phyloP scores from a whole-genome alignment of 2,329 filamentous ascomycete species.

The Alternaria solani region DNA sequence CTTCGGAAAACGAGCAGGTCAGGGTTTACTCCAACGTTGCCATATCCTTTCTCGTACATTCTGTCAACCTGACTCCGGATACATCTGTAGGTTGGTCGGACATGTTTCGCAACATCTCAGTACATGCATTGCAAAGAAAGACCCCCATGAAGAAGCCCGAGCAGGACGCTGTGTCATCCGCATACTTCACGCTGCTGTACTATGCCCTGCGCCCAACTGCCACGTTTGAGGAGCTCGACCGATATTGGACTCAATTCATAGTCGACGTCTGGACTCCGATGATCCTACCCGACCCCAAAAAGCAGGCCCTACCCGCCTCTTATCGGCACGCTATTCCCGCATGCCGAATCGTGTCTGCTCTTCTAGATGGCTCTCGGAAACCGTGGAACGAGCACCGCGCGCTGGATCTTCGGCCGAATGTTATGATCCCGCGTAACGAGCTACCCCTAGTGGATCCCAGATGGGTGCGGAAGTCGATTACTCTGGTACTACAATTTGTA shows the following conservation, averaged over 20 bases:
- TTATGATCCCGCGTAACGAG: slow-evolving; percentile 68
- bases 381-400: slow-evolving; percentile 80
- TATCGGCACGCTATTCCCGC: slow-evolving; percentile 38
- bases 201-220: slow-evolving; percentile 71
- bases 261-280: slow-evolving; percentile 64
- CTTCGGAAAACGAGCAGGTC: slow-evolving; percentile 71
- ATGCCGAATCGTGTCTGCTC: slow-evolving; percentile 74
- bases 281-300: slow-evolving; percentile 18
- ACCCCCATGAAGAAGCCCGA: slow-evolving; percentile 72
- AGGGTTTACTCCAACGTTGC: slow-evolving; percentile 79
- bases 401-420: slow-evolving; percentile 60
- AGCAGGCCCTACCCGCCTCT: slow-evolving; percentile 19
- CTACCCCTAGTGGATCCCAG: slow-evolving; percentile 83
- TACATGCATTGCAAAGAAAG: slow-evolving; percentile 47
- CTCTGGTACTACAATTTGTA: slow-evolving; percentile 69
- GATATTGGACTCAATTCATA: slow-evolving; percentile 81
- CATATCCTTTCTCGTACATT: slow-evolving; percentile 85
- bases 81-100: slow-evolving; percentile 57
- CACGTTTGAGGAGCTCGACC: slow-evolving; percentile 71
- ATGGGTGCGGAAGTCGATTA: slow-evolving; percentile 81
- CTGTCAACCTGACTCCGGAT: slow-evolving; percentile 69
- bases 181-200: slow-evolving; percentile 67
- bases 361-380: slow-evolving; percentile 68
- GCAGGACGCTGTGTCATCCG: slow-evolving; percentile 69
- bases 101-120: slow-evolving; percentile 39